Percentiles rank a stretch among this genome's conserved stretches.
phyloP scores from a whole-genome alignment of 306 rosid genomes.

The Macrotyloma uniflorum region DNA sequence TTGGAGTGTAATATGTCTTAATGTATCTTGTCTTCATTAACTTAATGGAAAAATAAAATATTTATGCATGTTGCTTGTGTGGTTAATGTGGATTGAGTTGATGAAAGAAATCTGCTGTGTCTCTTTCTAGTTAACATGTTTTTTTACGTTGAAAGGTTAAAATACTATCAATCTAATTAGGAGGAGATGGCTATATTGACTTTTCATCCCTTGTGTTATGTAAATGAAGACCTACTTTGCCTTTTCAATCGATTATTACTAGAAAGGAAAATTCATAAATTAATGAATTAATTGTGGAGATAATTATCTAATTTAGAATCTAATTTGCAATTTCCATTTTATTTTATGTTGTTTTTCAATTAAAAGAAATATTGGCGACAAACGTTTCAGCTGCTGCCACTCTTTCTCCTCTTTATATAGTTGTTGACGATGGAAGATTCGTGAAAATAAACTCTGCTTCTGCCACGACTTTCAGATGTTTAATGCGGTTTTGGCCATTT shows the following conservation, averaged over 20 bases:
- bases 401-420: neutral
- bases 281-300: neutral
- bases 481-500: neutral
- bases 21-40: conserved; percentile 11
- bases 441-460: neutral
- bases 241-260: neutral
- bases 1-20: neutral
- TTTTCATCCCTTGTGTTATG: neutral
- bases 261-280: neutral
- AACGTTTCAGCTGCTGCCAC: neutral
- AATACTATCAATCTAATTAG: neutral
- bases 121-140: neutral
- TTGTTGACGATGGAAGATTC: conserved; percentile 6
- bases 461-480: conserved; percentile 1
- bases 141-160: neutral
- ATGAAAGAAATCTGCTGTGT: neutral
- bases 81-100: neutral
- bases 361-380: neutral
- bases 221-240: neutral
- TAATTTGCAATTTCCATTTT: neutral
- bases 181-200: neutral
- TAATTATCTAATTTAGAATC: neutral
- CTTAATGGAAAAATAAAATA: neutral
- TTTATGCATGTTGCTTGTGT: neutral
- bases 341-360: neutral